Conservation (phyloP, 139 green algal genomes). For the Chlorella vulgaris region DNA sequence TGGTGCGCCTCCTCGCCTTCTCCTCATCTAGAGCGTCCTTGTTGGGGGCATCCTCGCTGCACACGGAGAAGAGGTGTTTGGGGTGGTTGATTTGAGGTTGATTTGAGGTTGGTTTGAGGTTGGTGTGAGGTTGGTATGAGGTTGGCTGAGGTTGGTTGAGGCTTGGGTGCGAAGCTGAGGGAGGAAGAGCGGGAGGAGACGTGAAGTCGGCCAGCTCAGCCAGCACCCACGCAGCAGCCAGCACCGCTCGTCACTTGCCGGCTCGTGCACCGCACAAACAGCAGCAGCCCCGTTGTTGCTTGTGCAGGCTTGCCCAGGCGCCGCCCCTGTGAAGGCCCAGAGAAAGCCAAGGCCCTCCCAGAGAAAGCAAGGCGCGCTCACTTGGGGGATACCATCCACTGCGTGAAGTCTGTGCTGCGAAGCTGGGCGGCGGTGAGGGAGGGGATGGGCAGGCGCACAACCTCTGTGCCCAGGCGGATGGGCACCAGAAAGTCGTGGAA, state of each 20-base stretch:
- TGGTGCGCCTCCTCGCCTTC: conserved; percentile 4
- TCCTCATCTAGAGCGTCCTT: conserved; percentile 38
- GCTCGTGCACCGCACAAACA: no score
- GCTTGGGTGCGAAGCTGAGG: no score
- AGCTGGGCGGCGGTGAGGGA: conserved; percentile 45
- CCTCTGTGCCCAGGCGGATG: conserved; percentile 33
- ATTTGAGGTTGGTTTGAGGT: no score
- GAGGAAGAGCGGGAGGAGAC: no score
- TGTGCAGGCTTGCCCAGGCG: no score
- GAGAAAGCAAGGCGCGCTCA: neutral
- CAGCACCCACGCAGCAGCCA: no score
- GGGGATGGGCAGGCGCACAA: conserved; percentile 43
- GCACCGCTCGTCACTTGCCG: no score
- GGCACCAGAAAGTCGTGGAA: conserved; percentile 59
- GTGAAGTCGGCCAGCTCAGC: no score
- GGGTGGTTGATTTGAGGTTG: neutral
- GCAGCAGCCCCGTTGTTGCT: neutral
- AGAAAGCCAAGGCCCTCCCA: neutral
- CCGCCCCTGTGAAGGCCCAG: no score
- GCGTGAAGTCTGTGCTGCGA: conserved; percentile 35
- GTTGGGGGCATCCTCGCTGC: conserved; percentile 26
- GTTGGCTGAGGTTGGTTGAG: no score
- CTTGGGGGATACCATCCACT: conserved; percentile 25
- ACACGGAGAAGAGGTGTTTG: neutral
- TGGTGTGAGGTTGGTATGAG: no score